Conservation (phyloP, 371 early-diverging fungal genomes). For the Dentiscutata heterogama region DNA sequence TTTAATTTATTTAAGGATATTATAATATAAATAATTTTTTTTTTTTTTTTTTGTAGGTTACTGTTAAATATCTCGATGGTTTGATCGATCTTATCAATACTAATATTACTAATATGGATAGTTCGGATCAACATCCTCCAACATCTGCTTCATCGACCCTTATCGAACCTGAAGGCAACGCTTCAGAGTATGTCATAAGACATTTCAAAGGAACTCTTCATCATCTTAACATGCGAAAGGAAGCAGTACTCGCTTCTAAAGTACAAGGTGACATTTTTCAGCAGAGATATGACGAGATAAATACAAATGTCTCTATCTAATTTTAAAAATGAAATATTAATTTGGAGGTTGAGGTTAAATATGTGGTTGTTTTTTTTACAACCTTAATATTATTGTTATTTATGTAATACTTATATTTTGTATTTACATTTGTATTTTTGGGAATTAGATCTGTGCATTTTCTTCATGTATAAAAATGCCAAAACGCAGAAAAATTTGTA, state of each 20-base stretch:
- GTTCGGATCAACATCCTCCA: constrained; percentile 66
- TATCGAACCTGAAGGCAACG: constrained; percentile 58
- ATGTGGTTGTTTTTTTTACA: too few relatives aligned
- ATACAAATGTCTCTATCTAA: constrained; percentile 3
- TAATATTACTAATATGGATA: constrained; percentile 75
- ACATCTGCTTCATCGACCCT: constrained; percentile 65
- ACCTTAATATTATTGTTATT: too few relatives aligned
- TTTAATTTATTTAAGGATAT: constrained; percentile 22
- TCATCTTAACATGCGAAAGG: constrained; percentile 56
- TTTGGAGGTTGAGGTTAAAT: too few relatives aligned
- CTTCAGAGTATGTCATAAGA: constrained; percentile 64
- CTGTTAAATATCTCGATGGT: constrained; percentile 87
- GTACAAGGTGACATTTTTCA: constrained; percentile 23
- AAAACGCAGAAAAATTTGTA: too few relatives aligned
- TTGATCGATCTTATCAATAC: constrained; percentile 89
- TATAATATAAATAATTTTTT: constrained; percentile 13
- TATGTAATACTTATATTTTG: too few relatives aligned
- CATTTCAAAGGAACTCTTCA: constrained; percentile 66
- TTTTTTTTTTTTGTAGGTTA: constrained; percentile 60
- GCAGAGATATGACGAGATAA: constrained; percentile 43
- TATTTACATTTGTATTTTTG: too few relatives aligned
- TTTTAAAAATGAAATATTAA: background rate
- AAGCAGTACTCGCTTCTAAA: constrained; percentile 33
- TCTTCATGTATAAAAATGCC: too few relatives aligned
- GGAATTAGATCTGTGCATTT: too few relatives aligned